phyloP scores from a whole-genome alignment of 164 flowering plant genomes.

The Aristolochia californica region DNA sequence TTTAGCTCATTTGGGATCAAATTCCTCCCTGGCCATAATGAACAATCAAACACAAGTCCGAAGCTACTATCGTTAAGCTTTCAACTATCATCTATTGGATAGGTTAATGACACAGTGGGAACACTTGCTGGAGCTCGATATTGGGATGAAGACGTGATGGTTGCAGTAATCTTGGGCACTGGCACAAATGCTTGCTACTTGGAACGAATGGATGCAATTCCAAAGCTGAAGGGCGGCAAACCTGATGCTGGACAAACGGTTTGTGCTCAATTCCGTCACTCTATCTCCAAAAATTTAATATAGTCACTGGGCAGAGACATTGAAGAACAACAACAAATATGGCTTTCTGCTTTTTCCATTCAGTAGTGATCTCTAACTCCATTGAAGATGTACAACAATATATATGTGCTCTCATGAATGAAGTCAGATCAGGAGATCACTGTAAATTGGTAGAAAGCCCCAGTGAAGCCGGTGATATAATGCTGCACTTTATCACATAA shows the following conservation, averaged over 20 bases:
- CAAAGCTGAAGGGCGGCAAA: constrained; percentile 32
- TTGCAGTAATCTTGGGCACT: constrained; percentile 89
- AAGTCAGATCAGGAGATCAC: too few species aligned
- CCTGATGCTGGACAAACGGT: constrained; percentile 55
- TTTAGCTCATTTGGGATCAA: background rate
- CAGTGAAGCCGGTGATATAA: too few species aligned
- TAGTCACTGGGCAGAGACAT: too few species aligned
- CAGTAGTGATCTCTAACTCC: too few species aligned
- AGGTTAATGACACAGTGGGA: constrained; percentile 92
- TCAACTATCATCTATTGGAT: background rate
- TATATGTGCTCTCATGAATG: too few species aligned
- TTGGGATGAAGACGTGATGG: constrained; percentile 79
- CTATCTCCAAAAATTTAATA: background rate
- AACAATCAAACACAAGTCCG: too few species aligned
- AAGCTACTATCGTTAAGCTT: too few species aligned
- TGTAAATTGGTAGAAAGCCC: too few species aligned
- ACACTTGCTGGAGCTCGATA: constrained; percentile 86
- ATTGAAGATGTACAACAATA: too few species aligned
- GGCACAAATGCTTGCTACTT: constrained; percentile 95
- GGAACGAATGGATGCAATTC: constrained; percentile 53
- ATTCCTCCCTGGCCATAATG: background rate
- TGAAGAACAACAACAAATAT: too few species aligned
- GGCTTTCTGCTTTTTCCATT: too few species aligned
- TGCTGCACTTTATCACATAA: too few species aligned
- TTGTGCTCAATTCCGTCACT: constrained; percentile 5